phyloP scores from a whole-genome alignment of 805 yeast species.

The Kluyveromyces aestuarii region DNA sequence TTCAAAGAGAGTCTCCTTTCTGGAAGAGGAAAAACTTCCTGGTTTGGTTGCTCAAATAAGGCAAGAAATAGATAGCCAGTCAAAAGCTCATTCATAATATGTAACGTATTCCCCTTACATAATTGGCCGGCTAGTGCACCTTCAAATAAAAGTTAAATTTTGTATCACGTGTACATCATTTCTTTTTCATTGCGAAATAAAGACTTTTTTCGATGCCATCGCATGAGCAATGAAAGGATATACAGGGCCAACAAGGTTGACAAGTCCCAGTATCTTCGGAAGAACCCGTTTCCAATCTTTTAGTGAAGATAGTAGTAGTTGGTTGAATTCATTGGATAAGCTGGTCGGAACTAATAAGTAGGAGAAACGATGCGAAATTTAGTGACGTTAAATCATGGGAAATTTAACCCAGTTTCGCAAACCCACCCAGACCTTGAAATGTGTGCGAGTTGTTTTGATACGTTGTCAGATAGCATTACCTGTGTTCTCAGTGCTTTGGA shows the following conservation, averaged over 20 bases:
- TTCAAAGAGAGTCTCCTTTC: constrained; percentile 14
- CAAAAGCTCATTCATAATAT: background rate
- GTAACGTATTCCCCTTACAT: too few relatives aligned
- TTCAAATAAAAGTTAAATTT: too few relatives aligned
- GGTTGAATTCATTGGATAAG: background rate
- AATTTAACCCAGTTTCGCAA: constrained; percentile 16
- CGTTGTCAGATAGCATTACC: constrained; percentile 64
- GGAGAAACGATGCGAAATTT: constrained; percentile 23
- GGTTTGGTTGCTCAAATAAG: constrained; percentile 10
- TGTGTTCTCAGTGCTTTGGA: constrained; percentile 51
- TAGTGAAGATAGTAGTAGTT: too few relatives aligned
- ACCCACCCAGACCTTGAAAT: constrained; percentile 13
- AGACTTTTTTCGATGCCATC: background rate
- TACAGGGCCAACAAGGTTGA: background rate
- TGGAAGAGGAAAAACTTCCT: constrained; percentile 17
- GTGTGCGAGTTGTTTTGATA: constrained; percentile 46
- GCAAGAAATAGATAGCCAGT: background rate
- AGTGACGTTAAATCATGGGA: constrained; percentile 26
- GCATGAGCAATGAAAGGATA: background rate
- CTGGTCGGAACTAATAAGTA: background rate
- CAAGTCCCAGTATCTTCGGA: too few relatives aligned
- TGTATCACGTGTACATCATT: background rate
- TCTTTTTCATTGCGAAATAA: background rate
- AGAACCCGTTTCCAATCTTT: too few relatives aligned
- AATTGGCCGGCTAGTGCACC: too few relatives aligned